Evolutionary conservation across 2,329 filamentous ascomycete species (phyloP), one percentile per base, ranked within the genome.

Genomic region (Claviceps maximensis): DNA sequence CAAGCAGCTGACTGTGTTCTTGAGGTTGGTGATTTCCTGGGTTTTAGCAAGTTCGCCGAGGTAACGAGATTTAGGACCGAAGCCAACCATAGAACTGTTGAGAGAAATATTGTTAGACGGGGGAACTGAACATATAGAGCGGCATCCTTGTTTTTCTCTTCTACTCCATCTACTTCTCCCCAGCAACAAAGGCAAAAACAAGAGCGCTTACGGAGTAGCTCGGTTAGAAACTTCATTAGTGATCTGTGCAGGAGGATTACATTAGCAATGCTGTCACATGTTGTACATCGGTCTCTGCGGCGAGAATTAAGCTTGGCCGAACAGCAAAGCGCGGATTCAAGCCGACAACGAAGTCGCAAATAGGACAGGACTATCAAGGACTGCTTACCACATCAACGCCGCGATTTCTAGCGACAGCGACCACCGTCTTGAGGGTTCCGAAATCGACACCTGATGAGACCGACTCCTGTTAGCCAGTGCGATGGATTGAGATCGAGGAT

Each of bases 151-250:
- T n/a, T n/a, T n/a, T n/a, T n/a, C n/a, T n/a, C n/a, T n/a, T n/a
- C n/a, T n/a, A n/a, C n/a, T n/a, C n/a, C n/a, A n/a, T n/a, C n/a
- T n/a, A n/a, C 13, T 25, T 8, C 42, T 27, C 19, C 13, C 21
- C 23, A 25, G 42, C 23, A 45, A 45, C 15, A 27, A 27, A 17
- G 12, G 25, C n/a, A 52, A 53, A 53, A 5, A n/a, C n/a, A 52
- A 53, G 49, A 38, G 51, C 53, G 2, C 89, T 79, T 87, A 96
- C 88, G 93, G 93, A 63, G 93, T 98, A 57, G 89, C 84, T 73
- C 93, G 86, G 80, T 98, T 97, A 61, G 93, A 98, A 64, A 97
- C 93, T 74, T 98, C 93, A 79, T 98, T 98, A 76, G 89, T 86
- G 69, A 98, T 95, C 89, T 95, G 65, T 54, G 63, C 54, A 10